Conservation (phyloP, 441 rosid genomes). For the Cnidoscolus chayamansa region DNA sequence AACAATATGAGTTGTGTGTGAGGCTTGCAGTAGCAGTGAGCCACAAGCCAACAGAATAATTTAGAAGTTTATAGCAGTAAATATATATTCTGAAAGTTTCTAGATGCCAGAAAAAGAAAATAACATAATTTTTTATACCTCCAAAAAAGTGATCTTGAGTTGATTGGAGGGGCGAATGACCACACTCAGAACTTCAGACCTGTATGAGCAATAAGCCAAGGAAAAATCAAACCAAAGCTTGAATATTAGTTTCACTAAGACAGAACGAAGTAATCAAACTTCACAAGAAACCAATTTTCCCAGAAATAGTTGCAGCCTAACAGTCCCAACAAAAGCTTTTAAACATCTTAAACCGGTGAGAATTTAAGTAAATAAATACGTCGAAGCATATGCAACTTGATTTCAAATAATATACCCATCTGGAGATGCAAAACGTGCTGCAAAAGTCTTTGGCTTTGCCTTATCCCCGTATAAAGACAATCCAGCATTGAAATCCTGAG, state of each 20-base stretch:
- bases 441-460: slow-evolving; percentile 78
- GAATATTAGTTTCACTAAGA: background rate
- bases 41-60: background rate
- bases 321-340: background rate
- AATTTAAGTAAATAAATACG: slow-evolving; percentile 2
- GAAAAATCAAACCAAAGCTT: slow-evolving; percentile 1
- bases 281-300: background rate
- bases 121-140: slow-evolving; percentile 39
- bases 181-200: slow-evolving; percentile 79
- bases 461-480: slow-evolving; percentile 84
- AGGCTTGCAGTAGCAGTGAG: background rate
- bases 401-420: slow-evolving; percentile 58
- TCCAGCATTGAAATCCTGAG: slow-evolving; percentile 82
- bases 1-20: background rate
- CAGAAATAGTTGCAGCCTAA: background rate
- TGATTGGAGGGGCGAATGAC: slow-evolving; percentile 70
- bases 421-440: slow-evolving; percentile 76
- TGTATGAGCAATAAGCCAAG: slow-evolving; percentile 28
- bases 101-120: slow-evolving; percentile 1
- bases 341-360: background rate
- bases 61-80: background rate
- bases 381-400: slow-evolving; percentile 7
- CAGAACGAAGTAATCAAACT: background rate
- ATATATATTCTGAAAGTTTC: background rate
- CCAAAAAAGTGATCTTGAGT: slow-evolving; percentile 92